These are phyloP conservation scores for Cinnamomum chago DNA, from an alignment of 164 flowering plant species.

Conservation along the genomic window DNA sequence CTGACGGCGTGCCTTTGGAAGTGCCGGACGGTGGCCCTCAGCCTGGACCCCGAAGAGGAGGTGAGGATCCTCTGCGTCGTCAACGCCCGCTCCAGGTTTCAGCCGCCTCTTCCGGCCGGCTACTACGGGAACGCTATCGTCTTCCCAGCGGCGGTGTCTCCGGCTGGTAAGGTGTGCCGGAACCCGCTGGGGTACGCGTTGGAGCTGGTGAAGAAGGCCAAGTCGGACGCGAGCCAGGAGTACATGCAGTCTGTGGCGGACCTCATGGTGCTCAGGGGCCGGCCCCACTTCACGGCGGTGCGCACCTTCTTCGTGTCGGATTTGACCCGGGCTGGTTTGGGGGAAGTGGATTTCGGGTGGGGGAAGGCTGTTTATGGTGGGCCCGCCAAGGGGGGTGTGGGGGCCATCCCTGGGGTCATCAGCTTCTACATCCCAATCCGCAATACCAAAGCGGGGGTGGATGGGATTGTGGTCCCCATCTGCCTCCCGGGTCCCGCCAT, in stretches of 20 bases:
- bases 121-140: constrained; percentile 25
- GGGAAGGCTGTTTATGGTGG: constrained; percentile 51
- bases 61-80: constrained; percentile 16
- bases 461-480: constrained; percentile 48
- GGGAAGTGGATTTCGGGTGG: constrained; percentile 58
- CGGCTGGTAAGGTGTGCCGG: constrained; percentile 12
- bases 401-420: constrained; percentile 35
- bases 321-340: constrained; percentile 35
- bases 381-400: constrained; percentile 38
- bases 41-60: constrained; percentile 13
- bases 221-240: constrained; percentile 18
- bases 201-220: constrained; percentile 21
- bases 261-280: constrained; percentile 23
- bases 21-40: constrained; percentile 28
- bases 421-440: constrained; percentile 33
- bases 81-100: constrained; percentile 12
- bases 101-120: constrained; percentile 15
- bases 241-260: constrained; percentile 27
- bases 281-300: constrained; percentile 28
- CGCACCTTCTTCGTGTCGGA: constrained; percentile 42
- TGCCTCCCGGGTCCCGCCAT: constrained; percentile 48
- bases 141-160: constrained; percentile 12
- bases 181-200: constrained; percentile 22
- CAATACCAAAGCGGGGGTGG: constrained; percentile 12
- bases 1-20: constrained; percentile 29